These are phyloP conservation scores for Rhodotorula glutinis DNA, from an alignment of 1,284 basidiomycete species.

Conservation along the genomic window DNA sequence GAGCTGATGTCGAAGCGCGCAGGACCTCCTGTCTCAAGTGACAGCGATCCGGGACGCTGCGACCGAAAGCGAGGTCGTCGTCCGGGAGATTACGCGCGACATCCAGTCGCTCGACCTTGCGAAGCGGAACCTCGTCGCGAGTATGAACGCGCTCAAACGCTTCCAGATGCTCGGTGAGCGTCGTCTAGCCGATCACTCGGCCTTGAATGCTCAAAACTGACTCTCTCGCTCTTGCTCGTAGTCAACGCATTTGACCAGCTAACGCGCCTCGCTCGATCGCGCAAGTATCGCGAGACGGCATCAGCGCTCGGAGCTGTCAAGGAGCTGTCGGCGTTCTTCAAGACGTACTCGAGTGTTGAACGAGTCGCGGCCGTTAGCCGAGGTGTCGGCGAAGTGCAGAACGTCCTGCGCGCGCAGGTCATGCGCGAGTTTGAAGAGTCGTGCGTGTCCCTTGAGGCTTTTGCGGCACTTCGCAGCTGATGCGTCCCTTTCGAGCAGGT, in stretches of 20 bases:
- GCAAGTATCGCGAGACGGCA: conserved; percentile 76
- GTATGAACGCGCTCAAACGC: conserved; percentile 85
- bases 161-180: conserved; percentile 85
- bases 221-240: conserved; percentile 46
- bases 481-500: conserved; percentile 6
- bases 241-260: conserved; percentile 79
- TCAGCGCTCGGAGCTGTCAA: conserved; percentile 85
- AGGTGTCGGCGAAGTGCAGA: conserved; percentile 73
- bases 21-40: conserved; percentile 92
- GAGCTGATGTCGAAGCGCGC: not conserved
- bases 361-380: conserved; percentile 72
- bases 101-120: conserved; percentile 92
- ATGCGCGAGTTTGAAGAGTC: conserved; percentile 86
- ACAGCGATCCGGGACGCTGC: conserved; percentile 90
- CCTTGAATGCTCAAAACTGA: not conserved
- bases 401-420: conserved; percentile 68
- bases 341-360: conserved; percentile 67
- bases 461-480: no score
- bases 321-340: conserved; percentile 74
- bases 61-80: conserved; percentile 91
- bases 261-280: conserved; percentile 70
- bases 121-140: conserved; percentile 76
- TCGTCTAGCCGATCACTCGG: no score
- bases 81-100: conserved; percentile 91
- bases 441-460: conserved; percentile 56